Conservation (phyloP, 1,284 basidiomycete genomes). For the Boletus hoseneyae region DNA sequence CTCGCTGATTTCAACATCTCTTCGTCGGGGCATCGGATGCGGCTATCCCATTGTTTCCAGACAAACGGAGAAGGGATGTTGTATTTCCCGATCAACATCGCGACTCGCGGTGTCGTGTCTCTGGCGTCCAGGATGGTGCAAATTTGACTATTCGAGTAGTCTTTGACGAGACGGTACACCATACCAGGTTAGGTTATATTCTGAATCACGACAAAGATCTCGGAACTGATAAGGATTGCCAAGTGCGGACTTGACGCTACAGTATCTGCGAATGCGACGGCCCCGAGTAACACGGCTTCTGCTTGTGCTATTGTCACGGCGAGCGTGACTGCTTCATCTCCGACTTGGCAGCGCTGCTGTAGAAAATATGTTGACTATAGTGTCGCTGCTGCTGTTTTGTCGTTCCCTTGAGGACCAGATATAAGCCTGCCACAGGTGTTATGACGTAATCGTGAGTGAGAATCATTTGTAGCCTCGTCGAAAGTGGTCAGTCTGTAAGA, state of each 20-base stretch:
- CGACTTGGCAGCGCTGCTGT: constrained; percentile 13
- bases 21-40: too few species aligned
- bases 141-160: constrained; percentile 39
- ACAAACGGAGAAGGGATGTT: too few species aligned
- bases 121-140: constrained; percentile 44
- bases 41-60: too few species aligned
- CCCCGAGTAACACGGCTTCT: constrained; percentile 22
- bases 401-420: constrained; percentile 11
- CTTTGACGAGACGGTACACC: constrained; percentile 48
- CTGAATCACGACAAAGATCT: neutral
- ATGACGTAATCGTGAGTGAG: too few species aligned
- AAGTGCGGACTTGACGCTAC: constrained; percentile 26
- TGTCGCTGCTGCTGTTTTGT: constrained; percentile 7
- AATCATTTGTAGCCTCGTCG: neutral
- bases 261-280: constrained; percentile 26
- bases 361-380: constrained; percentile 13
- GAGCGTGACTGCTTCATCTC: constrained; percentile 7
- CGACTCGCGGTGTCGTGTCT: constrained; percentile 25
- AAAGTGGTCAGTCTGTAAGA: neutral
- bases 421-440: too few species aligned
- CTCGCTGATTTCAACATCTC: too few species aligned
- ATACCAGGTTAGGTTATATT: constrained; percentile 43
- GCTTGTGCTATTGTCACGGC: constrained; percentile 22
- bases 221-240: neutral
- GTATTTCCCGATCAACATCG: constrained; percentile 53